These are phyloP conservation scores for Entelexis paramagnoliae DNA, from an alignment of 1,139 yeast species.

Conservation along the genomic window DNA sequence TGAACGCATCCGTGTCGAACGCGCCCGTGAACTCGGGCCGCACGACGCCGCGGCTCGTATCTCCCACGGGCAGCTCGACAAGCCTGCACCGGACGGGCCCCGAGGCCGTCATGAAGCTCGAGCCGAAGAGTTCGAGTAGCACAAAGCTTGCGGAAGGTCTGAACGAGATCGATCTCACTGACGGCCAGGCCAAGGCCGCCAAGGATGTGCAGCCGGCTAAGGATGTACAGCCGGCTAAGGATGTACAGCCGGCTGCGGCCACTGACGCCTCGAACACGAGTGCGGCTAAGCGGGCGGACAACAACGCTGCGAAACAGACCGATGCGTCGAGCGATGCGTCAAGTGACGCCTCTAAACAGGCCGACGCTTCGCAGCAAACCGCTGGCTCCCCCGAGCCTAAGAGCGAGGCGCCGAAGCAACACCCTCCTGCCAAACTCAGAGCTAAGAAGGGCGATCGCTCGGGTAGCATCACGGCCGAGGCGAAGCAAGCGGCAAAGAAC, in stretches of 20 bases:
- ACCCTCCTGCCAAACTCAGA: background rate
- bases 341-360: too few relatives aligned
- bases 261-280: background rate
- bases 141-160: slow-evolving; percentile 14
- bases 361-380: too few relatives aligned
- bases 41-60: slow-evolving; percentile 18
- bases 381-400: too few relatives aligned
- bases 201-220: too few relatives aligned
- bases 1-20: slow-evolving; percentile 16
- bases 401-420: too few relatives aligned
- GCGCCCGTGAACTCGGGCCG: slow-evolving; percentile 21
- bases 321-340: too few relatives aligned
- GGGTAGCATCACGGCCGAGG: background rate
- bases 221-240: too few relatives aligned
- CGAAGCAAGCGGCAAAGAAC: background rate
- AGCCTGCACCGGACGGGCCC: slow-evolving; percentile 17
- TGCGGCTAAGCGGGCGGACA: too few relatives aligned
- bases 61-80: slow-evolving; percentile 23
- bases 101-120: background rate
- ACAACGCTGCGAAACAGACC: too few relatives aligned
- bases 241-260: too few relatives aligned
- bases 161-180: slow-evolving; percentile 22
- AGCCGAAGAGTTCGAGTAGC: background rate
- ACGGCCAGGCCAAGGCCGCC: background rate
- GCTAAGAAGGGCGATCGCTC: background rate